Conservation (phyloP, 768 basidiomycete genomes). For the Megacollybia marginata region DNA sequence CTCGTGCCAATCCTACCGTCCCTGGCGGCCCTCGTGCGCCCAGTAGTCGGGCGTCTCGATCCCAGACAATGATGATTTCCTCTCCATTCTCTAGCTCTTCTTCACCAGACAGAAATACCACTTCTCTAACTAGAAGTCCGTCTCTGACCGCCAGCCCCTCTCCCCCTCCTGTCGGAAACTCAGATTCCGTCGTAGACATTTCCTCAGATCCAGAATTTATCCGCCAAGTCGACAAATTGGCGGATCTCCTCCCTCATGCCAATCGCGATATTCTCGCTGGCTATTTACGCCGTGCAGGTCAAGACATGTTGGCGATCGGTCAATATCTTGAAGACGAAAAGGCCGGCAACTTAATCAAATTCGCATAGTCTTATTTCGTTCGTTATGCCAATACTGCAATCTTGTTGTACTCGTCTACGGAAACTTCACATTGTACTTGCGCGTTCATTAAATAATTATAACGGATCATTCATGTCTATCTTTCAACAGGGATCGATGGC, state of each 20-base stretch:
- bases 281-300: constrained; percentile 67
- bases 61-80: constrained; percentile 55
- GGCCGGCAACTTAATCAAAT: constrained; percentile 49
- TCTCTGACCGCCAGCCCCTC: constrained; percentile 17
- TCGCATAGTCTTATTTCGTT: constrained; percentile 15
- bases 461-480: not conserved
- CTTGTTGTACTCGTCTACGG: constrained; percentile 4
- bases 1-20: constrained; percentile 37
- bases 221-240: constrained; percentile 64
- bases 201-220: constrained; percentile 43
- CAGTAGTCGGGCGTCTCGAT: constrained; percentile 53
- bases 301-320: constrained; percentile 81
- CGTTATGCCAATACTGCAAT: not conserved
- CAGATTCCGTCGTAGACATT: not conserved
- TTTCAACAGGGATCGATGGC: not conserved
- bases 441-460: too few relatives aligned
- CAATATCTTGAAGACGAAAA: constrained; percentile 82
- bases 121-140: constrained; percentile 26
- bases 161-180: not conserved
- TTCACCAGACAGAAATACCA: constrained; percentile 17
- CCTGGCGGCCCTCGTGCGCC: constrained; percentile 73
- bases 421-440: too few relatives aligned
- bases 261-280: constrained; percentile 59
- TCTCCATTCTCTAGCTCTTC: constrained; percentile 21
- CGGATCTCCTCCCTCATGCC: constrained; percentile 65